Evolutionary conservation across 768 basidiomycete genomes (phyloP).

Genomic region (Russula earlei): DNA sequence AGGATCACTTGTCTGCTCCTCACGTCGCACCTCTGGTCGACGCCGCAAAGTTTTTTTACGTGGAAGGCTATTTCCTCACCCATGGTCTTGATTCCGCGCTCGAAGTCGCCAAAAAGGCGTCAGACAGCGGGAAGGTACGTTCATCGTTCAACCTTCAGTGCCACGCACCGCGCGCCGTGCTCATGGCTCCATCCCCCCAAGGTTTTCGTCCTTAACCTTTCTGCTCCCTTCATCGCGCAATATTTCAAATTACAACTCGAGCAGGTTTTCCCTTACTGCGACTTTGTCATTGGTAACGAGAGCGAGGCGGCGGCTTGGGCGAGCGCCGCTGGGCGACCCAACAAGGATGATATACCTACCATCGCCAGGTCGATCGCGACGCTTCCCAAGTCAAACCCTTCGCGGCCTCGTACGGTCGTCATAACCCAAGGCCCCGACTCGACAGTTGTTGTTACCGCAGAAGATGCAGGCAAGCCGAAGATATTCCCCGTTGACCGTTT

Average conservation of each 20-base stretch:
- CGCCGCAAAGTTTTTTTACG: conserved; percentile 79
- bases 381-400: conserved; percentile 64
- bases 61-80: conserved; percentile 91
- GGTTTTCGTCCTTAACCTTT: conserved; percentile 89
- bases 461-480: conserved; percentile 45
- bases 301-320: conserved; percentile 87
- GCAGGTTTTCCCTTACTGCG: conserved; percentile 72
- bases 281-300: conserved; percentile 95
- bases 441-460: conserved; percentile 66
- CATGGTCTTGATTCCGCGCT: conserved; percentile 72
- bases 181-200: conserved; percentile 24
- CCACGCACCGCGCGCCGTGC: neutral
- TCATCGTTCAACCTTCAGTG: neutral
- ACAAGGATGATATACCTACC: conserved; percentile 44
- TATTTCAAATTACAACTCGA: conserved; percentile 83
- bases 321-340: conserved; percentile 54
- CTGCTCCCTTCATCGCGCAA: conserved; percentile 93
- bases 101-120: conserved; percentile 69
- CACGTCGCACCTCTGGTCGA: conserved; percentile 69
- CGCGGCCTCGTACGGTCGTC: conserved; percentile 71
- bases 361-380: conserved; percentile 72
- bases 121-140: conserved; percentile 61
- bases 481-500: conserved; percentile 51
- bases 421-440: conserved; percentile 84
- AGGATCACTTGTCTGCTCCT: conserved; percentile 68